phyloP scores from a whole-genome alignment of 345 rosid species.

The Nasturtium officinale region DNA sequence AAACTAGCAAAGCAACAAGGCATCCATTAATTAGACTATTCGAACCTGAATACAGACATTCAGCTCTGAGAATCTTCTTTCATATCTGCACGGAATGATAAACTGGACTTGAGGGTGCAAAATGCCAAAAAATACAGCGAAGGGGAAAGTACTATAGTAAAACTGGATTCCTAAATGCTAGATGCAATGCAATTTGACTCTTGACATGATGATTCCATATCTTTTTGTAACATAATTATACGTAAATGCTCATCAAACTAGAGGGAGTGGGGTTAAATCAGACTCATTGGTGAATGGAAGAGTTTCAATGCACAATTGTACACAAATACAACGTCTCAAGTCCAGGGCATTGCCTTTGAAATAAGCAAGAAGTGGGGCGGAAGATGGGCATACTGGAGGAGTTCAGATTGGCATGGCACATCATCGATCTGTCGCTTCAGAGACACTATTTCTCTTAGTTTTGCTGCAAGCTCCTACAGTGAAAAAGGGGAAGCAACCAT shows the following conservation, averaged over 20 bases:
- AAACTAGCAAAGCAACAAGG: constrained; percentile 19
- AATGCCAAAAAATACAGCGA: constrained; percentile 14
- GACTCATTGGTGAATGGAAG: constrained; percentile 15
- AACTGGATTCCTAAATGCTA: constrained; percentile 17
- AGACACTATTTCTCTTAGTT: constrained; percentile 54
- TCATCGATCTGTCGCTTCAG: constrained; percentile 69
- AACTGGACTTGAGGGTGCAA: constrained; percentile 16
- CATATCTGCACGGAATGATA: constrained; percentile 61
- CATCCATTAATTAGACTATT: constrained; percentile 12
- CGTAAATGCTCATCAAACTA: constrained; percentile 12
- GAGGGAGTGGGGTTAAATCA: neutral
- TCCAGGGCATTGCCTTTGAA: neutral
- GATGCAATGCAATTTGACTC: constrained; percentile 5
- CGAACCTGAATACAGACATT: constrained; percentile 76
- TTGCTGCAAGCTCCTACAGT: constrained; percentile 70
- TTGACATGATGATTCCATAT: constrained; percentile 1
- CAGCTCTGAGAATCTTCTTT: constrained; percentile 70
- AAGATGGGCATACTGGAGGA: constrained; percentile 65
- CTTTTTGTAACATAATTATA: constrained; percentile 7
- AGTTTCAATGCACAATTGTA: neutral
- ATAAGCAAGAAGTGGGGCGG: constrained; percentile 3
- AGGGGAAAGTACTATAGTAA: neutral
- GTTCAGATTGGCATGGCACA: constrained; percentile 74
- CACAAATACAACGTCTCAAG: constrained; percentile 13
- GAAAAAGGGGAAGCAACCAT: neutral